Conservation (phyloP, 139 green algal genomes). For the Zygnema circumcarinatum region DNA sequence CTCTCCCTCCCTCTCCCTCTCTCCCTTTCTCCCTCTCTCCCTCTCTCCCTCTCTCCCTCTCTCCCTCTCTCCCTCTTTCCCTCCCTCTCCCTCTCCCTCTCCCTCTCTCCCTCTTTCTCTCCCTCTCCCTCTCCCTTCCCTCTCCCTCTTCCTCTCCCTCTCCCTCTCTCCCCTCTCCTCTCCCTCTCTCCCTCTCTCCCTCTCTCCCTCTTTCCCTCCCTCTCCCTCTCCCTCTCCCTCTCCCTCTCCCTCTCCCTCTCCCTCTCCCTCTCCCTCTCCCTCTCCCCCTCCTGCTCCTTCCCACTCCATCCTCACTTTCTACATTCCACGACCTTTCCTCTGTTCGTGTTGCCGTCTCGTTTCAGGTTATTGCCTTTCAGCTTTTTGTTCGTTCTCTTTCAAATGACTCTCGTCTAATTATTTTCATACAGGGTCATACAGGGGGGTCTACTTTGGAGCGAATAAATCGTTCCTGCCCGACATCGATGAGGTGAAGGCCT, state of each 20-base stretch:
- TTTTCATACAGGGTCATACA: too few relatives aligned
- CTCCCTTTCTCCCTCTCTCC: not conserved
- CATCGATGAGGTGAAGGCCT: too few relatives aligned
- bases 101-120: not conserved
- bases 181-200: not conserved
- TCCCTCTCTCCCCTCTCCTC: not conserved
- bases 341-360: not conserved
- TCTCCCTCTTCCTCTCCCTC: slow-evolving; percentile 7
- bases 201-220: not conserved
- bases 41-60: too few relatives aligned
- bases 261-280: not conserved
- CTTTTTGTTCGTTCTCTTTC: too few relatives aligned
- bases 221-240: not conserved
- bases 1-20: not conserved
- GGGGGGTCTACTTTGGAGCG: too few relatives aligned
- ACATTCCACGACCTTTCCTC: not conserved
- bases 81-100: too few relatives aligned
- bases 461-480: too few relatives aligned
- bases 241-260: not conserved
- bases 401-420: too few relatives aligned
- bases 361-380: too few relatives aligned
- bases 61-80: not conserved
- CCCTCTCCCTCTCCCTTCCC: not conserved
- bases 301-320: not conserved
- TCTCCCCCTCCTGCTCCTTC: not conserved